Evolutionary conservation across 2,329 filamentous ascomycete species (phyloP), one percentile per base, ranked within the genome.

Genomic region (Sporothrix humicola): DNA sequence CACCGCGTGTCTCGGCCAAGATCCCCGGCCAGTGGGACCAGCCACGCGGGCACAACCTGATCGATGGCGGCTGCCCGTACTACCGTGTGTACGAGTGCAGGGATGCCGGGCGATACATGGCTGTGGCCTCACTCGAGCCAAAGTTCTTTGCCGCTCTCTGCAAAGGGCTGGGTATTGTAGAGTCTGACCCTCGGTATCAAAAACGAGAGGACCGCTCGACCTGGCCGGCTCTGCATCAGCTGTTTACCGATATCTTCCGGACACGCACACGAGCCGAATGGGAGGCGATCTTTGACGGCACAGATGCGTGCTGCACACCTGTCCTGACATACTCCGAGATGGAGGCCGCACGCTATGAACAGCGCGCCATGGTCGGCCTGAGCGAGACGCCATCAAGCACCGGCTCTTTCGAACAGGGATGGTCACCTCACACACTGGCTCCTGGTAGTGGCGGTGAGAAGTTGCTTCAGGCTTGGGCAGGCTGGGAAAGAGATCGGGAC

Each of bases 11-110:
- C 7, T 50, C 44, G 12, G 15, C 48, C 12, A 68, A 68, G 13
- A 68, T 52, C 12, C 44, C 65, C 23, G 37, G 59, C 17, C 65
- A 50, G 44, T 68, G 65, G 65, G 48, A 68, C 65, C 65, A 23
- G 10, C 65, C 44, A 8, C 65, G 65, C 12, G 65, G 65, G 0
- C 13, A 50, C 2, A 68, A 68, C 26, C 23, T 68, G 7, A 50
- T 68, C 26, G 65, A 68, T 15, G 65, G 65, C 10, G 65, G 65
- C 12, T 68, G 65, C 5, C 59, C 59, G 0, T 65, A 65, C 9
- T 65, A 65, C 3, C 17, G 59, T 2, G 59, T 65, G 3, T 65
- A 65, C n/a, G 59, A 44, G 37, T 65, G 59, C 13, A n/a, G 3
- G 2, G 59, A 65, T 8, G 31, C 37, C 17, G 59, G 42, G 15